phyloP scores from a whole-genome alignment of 225 moss, liverwort and hornwort species.

The Sphagnum tenellum region DNA sequence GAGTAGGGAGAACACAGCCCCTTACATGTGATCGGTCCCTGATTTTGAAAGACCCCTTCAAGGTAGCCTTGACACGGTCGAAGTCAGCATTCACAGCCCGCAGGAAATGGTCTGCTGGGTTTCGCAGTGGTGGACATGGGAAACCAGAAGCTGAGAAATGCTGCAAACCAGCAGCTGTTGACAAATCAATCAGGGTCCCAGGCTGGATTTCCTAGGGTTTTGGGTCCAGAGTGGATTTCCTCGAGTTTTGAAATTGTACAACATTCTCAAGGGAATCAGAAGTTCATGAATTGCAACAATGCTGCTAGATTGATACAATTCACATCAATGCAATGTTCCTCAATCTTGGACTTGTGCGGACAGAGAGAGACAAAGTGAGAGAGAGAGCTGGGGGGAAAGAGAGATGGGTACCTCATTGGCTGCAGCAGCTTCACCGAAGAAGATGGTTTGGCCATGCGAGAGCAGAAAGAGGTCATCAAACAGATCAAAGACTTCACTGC shows the following conservation, averaged over 20 bases:
- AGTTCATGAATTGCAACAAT: too few relatives aligned
- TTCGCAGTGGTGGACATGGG: conserved; percentile 39
- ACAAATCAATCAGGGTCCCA: too few relatives aligned
- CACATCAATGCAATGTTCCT: too few relatives aligned
- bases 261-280: too few relatives aligned
- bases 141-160: conserved; percentile 30
- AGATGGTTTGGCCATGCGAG: conserved; percentile 2
- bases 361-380: too few relatives aligned
- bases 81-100: conserved; percentile 45
- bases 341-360: too few relatives aligned
- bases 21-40: background rate
- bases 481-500: conserved; percentile 11
- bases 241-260: too few relatives aligned
- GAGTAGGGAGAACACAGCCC: too few relatives aligned
- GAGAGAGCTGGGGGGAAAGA: too few relatives aligned
- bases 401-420: conserved; percentile 2
- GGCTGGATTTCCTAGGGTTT: too few relatives aligned
- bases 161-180: conserved; percentile 4
- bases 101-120: conserved; percentile 48
- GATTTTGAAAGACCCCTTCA: conserved; percentile 15
- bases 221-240: too few relatives aligned
- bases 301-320: too few relatives aligned
- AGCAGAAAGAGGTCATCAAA: conserved; percentile 7
- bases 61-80: conserved; percentile 28
- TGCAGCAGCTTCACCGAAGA: conserved; percentile 4